Percentiles rank a stretch among this genome's conserved stretches.
These are phyloP conservation scores for Bipolaris gigantea DNA, from an alignment of 2,329 filamentous ascomycete genomes.

Conservation along the genomic window DNA sequence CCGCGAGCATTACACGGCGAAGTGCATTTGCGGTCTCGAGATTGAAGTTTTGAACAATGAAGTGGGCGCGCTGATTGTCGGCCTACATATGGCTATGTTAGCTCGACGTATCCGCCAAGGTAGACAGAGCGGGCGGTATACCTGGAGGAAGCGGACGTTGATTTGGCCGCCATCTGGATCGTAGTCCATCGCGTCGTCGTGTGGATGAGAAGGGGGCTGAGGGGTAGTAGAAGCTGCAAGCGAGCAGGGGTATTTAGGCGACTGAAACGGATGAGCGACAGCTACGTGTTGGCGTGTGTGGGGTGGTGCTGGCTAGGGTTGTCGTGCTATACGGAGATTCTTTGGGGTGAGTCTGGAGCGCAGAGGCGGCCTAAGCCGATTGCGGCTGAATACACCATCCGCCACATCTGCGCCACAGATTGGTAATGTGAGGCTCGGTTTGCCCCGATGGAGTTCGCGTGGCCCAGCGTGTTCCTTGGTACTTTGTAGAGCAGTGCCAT, in stretches of 20 bases:
- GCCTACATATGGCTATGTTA: conserved; percentile 58
- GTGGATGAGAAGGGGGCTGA: conserved; percentile 15
- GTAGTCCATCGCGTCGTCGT: conserved; percentile 52
- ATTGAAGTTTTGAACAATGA: conserved; percentile 86
- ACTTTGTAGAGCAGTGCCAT: neutral
- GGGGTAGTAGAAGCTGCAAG: conserved; percentile 5
- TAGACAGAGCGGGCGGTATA: conserved; percentile 31
- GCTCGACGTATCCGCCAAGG: conserved; percentile 7
- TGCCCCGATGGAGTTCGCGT: neutral
- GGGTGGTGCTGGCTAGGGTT: conserved; percentile 17
- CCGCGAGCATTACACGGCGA: conserved; percentile 86
- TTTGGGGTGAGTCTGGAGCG: conserved; percentile 23
- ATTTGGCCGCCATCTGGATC: conserved; percentile 51
- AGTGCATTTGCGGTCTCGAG: conserved; percentile 91
- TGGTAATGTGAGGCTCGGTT: neutral
- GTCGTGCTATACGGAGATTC: conserved; percentile 19
- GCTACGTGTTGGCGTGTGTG: conserved; percentile 25
- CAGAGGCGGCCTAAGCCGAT: conserved; percentile 11
- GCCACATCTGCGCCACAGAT: conserved; percentile 17
- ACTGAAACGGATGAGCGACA: conserved; percentile 17
- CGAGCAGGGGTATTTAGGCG: conserved; percentile 22
- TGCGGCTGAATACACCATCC: conserved; percentile 3
- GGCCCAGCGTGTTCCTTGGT: neutral
- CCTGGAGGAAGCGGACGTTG: conserved; percentile 45
- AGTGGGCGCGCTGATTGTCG: conserved; percentile 80